Percentiles rank a stretch among this genome's conserved stretches.
Conservation (phyloP, 495 filamentous ascomycete species). For the Letharia columbiana region DNA sequence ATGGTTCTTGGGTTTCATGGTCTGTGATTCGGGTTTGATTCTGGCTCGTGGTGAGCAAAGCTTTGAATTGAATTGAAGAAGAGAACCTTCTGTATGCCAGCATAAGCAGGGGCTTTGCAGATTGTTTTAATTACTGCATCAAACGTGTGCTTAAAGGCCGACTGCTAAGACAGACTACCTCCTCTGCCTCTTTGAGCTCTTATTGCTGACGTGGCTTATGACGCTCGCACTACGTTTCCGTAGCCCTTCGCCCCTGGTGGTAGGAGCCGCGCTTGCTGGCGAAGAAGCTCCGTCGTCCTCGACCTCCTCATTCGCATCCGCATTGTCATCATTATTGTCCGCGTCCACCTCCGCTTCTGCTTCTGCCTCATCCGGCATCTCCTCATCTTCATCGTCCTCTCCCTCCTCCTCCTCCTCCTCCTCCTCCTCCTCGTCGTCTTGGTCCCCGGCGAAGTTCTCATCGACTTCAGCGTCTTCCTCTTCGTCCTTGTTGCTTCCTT, state of each 20-base stretch:
- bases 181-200: slow-evolving; percentile 24
- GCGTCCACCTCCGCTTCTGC: slow-evolving; percentile 8
- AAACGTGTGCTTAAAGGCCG: background rate
- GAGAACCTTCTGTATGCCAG: background rate
- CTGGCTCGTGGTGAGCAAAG: background rate
- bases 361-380: slow-evolving; percentile 4
- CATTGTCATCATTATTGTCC: slow-evolving; percentile 12
- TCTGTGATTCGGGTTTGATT: background rate
- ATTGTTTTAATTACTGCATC: background rate
- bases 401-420: slow-evolving; percentile 15
- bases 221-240: slow-evolving; percentile 29
- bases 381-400: slow-evolving; percentile 15
- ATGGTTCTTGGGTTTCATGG: background rate
- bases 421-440: slow-evolving; percentile 12
- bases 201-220: slow-evolving; percentile 25
- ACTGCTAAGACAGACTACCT: slow-evolving; percentile 7
- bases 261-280: slow-evolving; percentile 4
- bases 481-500: slow-evolving; percentile 13
- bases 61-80: background rate
- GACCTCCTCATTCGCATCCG: slow-evolving; percentile 12
- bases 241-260: slow-evolving; percentile 6
- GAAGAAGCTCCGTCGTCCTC: slow-evolving; percentile 14
- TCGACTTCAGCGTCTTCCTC: slow-evolving; percentile 26
- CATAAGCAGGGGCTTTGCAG: background rate
- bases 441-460: slow-evolving; percentile 30